Evolutionary conservation across 768 basidiomycete genomes (phyloP).

Genomic region (Lactarius indigo): DNA sequence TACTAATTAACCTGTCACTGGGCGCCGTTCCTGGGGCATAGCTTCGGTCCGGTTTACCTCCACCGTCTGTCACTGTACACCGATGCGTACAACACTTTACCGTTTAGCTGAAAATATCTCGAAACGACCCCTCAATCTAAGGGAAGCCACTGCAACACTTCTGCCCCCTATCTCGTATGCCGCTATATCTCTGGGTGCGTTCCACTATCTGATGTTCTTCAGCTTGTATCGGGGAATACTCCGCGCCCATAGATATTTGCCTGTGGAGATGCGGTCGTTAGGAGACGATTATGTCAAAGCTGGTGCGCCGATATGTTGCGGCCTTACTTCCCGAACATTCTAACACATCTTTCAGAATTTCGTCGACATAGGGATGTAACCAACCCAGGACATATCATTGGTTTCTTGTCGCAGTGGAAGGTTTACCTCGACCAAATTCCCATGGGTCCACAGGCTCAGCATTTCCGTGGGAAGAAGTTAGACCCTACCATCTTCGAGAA

Average conservation of each 20-base stretch:
- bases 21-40: too few relatives aligned
- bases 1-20: too few relatives aligned
- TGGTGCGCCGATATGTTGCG: constrained; percentile 24
- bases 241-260: constrained; percentile 40
- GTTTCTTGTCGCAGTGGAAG: constrained; percentile 96
- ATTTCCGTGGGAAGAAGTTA: constrained; percentile 62
- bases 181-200: neutral
- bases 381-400: constrained; percentile 90
- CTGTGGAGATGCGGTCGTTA: constrained; percentile 44
- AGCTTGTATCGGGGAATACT: constrained; percentile 45
- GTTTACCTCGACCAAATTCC: constrained; percentile 77
- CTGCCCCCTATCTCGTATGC: constrained; percentile 41
- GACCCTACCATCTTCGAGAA: constrained; percentile 74
- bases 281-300: constrained; percentile 48
- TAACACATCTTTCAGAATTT: constrained; percentile 59
- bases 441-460: constrained; percentile 39
- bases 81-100: constrained; percentile 16
- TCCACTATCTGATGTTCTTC: neutral
- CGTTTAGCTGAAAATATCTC: constrained; percentile 31
- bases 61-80: neutral
- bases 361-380: constrained; percentile 71
- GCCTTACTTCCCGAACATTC: neutral
- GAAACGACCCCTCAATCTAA: constrained; percentile 31
- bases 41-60: too few relatives aligned
- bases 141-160: constrained; percentile 36